Percentiles rank a stretch among this genome's conserved stretches.
These are phyloP conservation scores for Blastobotrys niveus DNA, from an alignment of 1,139 yeast species.

Conservation along the genomic window DNA sequence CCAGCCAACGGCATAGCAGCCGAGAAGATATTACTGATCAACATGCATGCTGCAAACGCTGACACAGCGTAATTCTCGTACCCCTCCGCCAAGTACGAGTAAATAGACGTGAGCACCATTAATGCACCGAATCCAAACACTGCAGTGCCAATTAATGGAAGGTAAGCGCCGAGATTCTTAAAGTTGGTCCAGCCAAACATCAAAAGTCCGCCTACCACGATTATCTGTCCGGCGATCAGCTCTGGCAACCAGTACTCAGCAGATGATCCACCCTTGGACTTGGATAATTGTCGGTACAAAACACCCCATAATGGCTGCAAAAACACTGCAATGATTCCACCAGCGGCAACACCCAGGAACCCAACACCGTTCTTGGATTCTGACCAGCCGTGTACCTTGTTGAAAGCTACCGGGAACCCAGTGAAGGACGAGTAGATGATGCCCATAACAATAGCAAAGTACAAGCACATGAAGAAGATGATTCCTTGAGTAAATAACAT, in stretches of 20 bases:
- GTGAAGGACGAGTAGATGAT: constrained; percentile 58
- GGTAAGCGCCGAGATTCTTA: constrained; percentile 70
- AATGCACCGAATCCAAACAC: constrained; percentile 55
- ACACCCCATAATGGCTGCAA: constrained; percentile 22
- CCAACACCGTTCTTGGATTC: constrained; percentile 15
- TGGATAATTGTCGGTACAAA: constrained; percentile 16
- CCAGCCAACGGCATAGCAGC: constrained; percentile 60
- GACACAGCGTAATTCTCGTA: constrained; percentile 54
- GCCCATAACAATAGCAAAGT: constrained; percentile 42
- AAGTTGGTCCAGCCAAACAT: constrained; percentile 68
- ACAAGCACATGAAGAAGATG: constrained; percentile 9
- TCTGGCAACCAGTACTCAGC: constrained; percentile 50
- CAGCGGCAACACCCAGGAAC: constrained; percentile 31
- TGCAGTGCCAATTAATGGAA: constrained; percentile 59
- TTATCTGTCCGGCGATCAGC: constrained; percentile 39
- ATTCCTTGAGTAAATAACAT: constrained; percentile 8
- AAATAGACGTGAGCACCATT: constrained; percentile 43
- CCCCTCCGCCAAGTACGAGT: constrained; percentile 50
- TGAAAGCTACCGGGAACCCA: constrained; percentile 54
- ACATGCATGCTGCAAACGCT: constrained; percentile 61
- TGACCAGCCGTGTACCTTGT: constrained; percentile 43
- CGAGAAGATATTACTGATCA: constrained; percentile 53
- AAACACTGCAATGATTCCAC: constrained; percentile 11
- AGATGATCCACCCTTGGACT: constrained; percentile 22
- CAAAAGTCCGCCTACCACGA: constrained; percentile 54